Conservation (phyloP, 306 rosid genomes). For the Quercus bicolor region DNA sequence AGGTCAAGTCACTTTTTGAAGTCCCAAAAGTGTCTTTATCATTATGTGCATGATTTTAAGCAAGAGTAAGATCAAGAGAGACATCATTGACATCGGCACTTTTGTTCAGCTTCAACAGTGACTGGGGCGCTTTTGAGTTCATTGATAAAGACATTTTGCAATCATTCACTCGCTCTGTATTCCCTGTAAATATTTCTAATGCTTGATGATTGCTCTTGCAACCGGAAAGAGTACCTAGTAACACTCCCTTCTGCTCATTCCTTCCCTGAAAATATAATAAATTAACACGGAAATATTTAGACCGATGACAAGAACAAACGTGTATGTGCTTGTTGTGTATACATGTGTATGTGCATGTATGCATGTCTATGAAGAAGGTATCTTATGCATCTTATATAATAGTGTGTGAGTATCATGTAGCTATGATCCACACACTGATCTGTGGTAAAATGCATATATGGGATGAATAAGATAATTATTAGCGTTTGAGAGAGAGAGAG, state of each 20-base stretch:
- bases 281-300: neutral
- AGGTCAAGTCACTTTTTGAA: neutral
- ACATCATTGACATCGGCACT: constrained; percentile 36
- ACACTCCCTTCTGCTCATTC: constrained; percentile 20
- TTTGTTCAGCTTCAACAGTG: constrained; percentile 17
- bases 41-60: constrained; percentile 18
- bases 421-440: too few relatives aligned
- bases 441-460: neutral
- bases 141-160: constrained; percentile 35
- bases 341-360: too few relatives aligned
- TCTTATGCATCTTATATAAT: too few relatives aligned
- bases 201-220: constrained; percentile 26
- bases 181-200: constrained; percentile 8
- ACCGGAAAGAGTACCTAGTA: constrained; percentile 8
- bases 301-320: neutral
- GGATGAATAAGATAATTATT: neutral
- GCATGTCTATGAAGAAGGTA: too few relatives aligned
- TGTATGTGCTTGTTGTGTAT: too few relatives aligned
- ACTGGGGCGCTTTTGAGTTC: constrained; percentile 27
- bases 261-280: constrained; percentile 31
- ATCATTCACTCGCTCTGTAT: constrained; percentile 17
- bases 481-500: constrained; percentile 7
- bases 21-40: neutral
- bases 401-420: too few relatives aligned
- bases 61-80: constrained; percentile 63